Evolutionary conservation across 78 protist species (phyloP), one percentile per base, ranked within the genome.

Genomic region (Dictyostelium intermedium): DNA sequence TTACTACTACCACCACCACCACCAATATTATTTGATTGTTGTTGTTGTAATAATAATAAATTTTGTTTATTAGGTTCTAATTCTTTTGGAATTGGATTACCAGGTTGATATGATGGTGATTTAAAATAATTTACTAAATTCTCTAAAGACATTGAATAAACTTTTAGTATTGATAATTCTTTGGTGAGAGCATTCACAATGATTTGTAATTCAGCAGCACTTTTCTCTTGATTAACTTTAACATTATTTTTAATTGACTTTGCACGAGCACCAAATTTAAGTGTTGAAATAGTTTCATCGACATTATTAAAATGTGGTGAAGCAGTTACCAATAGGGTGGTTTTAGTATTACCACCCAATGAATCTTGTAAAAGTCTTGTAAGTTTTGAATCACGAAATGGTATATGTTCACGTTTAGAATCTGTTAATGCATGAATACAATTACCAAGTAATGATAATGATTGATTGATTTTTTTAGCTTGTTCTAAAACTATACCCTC

Each of bases 281-380:
- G 91, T 10, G 98, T 95, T 1, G 96, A 85, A 23, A 97, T 25
- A 5, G 98, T 97, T 37, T 97, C 98, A 39, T 96, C 87, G n/a
- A 47, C 56, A 70, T 97, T 96, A 14, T 30, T 56, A 30, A 37
- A 13, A 25, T 91, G 84, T 5, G 97, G 97, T 25, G 97, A 95
- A 3, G 91, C 84, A 3, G 96, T 84, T 6, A 95, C 87, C 34
- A 97, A 60, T 10, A 97, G 32, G 2, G 96, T 74, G 0, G 98
- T 95, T 76, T 83, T 80, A 3, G 92, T 80, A 84, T 95, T 95
- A 25, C 98, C 98, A 27, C 96, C 96, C 2, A 96, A 89, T 16
- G 96, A 83, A 45, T 92, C 96, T 34, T 96, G 91, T 25, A 96
- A 63, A 7, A 96, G 32, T n/a, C 95, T 85, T 1, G 96, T 93